phyloP scores from a whole-genome alignment of 2,329 filamentous ascomycete genomes.

The Colletotrichum eleusines region DNA sequence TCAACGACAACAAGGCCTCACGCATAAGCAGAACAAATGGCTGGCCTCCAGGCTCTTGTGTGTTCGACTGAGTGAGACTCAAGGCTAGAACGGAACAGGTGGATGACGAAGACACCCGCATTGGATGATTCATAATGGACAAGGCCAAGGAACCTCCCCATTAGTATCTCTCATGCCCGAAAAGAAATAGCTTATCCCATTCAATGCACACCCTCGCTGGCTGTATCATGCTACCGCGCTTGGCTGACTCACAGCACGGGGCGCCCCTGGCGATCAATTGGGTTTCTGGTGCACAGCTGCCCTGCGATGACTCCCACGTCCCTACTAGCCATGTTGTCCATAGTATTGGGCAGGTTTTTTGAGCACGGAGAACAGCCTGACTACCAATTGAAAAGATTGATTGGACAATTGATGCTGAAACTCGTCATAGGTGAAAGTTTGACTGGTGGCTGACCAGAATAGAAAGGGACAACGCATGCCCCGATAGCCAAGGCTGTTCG shows the following conservation, averaged over 20 bases:
- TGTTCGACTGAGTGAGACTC: background rate
- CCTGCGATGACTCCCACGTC: constrained; percentile 19
- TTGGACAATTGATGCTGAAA: constrained; percentile 1
- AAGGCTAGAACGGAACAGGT: background rate
- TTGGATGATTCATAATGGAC: background rate
- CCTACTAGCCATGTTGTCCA: background rate
- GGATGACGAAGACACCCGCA: background rate
- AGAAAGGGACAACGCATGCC: background rate
- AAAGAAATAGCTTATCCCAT: background rate
- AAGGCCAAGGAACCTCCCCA: background rate
- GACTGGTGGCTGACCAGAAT: background rate
- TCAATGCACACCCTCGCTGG: background rate
- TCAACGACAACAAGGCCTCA: background rate
- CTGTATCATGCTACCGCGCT: background rate
- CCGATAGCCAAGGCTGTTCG: background rate
- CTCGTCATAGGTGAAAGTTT: background rate
- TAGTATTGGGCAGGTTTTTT: no score
- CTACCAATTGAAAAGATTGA: background rate
- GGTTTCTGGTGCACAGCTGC: constrained; percentile 11
- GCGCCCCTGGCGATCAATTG: background rate
- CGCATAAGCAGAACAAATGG: background rate
- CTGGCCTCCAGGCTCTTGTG: background rate
- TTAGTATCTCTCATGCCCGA: background rate
- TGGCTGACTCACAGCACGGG: constrained; percentile 16
- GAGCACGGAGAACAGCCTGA: background rate